phyloP scores from a whole-genome alignment of 805 yeast genomes.

The Candida anglica region DNA sequence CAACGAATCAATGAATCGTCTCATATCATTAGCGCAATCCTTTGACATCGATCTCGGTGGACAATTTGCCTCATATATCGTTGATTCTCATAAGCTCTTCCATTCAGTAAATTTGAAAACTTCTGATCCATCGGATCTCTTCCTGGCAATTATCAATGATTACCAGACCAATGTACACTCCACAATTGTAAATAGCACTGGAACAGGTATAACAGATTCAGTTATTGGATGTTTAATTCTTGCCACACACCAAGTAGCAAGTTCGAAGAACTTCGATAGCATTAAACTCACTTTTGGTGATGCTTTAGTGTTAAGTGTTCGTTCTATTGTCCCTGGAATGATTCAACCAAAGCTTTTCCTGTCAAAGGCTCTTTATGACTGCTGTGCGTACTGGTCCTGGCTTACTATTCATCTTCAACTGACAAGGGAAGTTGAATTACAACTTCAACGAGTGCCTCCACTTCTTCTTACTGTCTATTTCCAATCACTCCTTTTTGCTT shows the following conservation, averaged over 20 bases:
- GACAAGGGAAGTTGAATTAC: conserved; percentile 18
- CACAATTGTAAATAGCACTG: conserved; percentile 23
- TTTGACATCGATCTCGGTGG: conserved; percentile 60
- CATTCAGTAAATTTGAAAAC: conserved; percentile 16
- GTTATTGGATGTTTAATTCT: conserved; percentile 22
- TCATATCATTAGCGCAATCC: conserved; percentile 46
- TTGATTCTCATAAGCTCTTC: conserved; percentile 41
- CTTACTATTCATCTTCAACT: conserved; percentile 16
- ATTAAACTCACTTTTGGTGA: conserved; percentile 15
- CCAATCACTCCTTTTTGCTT: conserved; percentile 24
- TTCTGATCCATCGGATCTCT: conserved; percentile 20
- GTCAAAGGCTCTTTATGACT: conserved; percentile 20
- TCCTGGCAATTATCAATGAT: conserved; percentile 36
- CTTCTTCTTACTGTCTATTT: conserved; percentile 24
- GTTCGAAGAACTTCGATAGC: conserved; percentile 12
- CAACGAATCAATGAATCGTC: conserved; percentile 20
- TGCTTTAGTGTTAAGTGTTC: conserved; percentile 18
- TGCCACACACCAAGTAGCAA: conserved; percentile 13
- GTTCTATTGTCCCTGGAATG: conserved; percentile 33
- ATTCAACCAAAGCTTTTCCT: conserved; percentile 18
- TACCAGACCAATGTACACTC: conserved; percentile 32
- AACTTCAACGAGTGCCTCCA: conserved; percentile 27
- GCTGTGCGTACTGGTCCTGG: conserved; percentile 37
- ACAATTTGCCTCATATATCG: conserved; percentile 31
- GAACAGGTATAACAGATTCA: conserved; percentile 25